These are phyloP conservation scores for Tricholoma hemisulphureum DNA, from an alignment of 768 basidiomycete species.

Conservation along the genomic window DNA sequence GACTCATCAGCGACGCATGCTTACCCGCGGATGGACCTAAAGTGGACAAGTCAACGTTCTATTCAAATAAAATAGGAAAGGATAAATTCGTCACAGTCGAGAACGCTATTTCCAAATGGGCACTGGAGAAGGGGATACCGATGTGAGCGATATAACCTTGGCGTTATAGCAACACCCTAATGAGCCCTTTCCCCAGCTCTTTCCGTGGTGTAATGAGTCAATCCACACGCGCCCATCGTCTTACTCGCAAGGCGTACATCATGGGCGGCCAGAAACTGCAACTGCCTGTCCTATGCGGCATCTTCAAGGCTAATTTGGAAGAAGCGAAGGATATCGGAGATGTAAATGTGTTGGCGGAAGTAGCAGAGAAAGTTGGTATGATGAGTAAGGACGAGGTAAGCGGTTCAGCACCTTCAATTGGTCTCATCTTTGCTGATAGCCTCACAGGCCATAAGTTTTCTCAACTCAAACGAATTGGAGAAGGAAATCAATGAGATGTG, in stretches of 20 bases:
- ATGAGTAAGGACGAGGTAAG: slow-evolving; percentile 62
- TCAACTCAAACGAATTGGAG: slow-evolving; percentile 62
- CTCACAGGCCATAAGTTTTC: slow-evolving; percentile 58
- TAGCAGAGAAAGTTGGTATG: slow-evolving; percentile 54
- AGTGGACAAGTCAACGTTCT: slow-evolving; percentile 41
- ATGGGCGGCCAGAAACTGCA: slow-evolving; percentile 62
- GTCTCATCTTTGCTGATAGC: slow-evolving; percentile 10
- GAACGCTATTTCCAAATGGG: slow-evolving; percentile 48
- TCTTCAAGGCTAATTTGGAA: slow-evolving; percentile 70
- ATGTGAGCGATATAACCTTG: slow-evolving; percentile 41
- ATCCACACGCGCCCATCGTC: slow-evolving; percentile 69
- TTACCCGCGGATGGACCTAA: slow-evolving; percentile 39
- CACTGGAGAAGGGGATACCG: slow-evolving; percentile 54
- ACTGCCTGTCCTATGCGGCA: slow-evolving; percentile 48
- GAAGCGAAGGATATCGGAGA: slow-evolving; percentile 64
- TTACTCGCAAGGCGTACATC: slow-evolving; percentile 66
- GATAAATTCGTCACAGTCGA: slow-evolving; percentile 44
- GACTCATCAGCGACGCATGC: slow-evolving; percentile 39
- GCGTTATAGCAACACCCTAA: slow-evolving; percentile 1
- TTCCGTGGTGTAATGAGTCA: slow-evolving; percentile 61
- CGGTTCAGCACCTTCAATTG: slow-evolving; percentile 9
- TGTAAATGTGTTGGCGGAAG: slow-evolving; percentile 52
- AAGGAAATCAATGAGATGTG: slow-evolving; percentile 64
- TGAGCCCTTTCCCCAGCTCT: slow-evolving; percentile 34
- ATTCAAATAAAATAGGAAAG: slow-evolving; percentile 49